Evolutionary conservation across 2,329 filamentous ascomycete genomes (phyloP).

Genomic region (Ascochyta fabae): DNA sequence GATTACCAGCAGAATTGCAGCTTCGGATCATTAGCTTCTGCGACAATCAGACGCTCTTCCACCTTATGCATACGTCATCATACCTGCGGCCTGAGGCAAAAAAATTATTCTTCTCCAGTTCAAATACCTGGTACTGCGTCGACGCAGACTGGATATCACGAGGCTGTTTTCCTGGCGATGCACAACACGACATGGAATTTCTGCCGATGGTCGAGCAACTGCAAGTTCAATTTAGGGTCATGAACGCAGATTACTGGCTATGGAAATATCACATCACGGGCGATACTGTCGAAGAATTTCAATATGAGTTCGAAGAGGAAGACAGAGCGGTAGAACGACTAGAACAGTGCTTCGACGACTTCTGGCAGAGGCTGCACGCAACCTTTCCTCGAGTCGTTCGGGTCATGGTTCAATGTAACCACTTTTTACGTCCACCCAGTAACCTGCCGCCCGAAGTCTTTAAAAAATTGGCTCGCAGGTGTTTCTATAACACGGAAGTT

Average conservation of each 20-base stretch:
- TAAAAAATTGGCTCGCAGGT: neutral
- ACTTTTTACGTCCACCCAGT: neutral
- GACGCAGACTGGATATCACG: conserved; percentile 17
- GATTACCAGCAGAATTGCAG: conserved; percentile 21
- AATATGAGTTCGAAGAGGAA: neutral
- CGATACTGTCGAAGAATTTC: neutral
- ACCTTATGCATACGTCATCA: conserved; percentile 22
- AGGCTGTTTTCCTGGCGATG: conserved; percentile 13
- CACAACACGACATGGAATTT: neutral
- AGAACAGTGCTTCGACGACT: neutral
- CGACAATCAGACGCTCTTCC: conserved; percentile 20
- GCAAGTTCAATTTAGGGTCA: neutral
- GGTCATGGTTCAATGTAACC: neutral
- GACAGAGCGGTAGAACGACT: neutral
- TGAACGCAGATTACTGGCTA: conserved; percentile 8
- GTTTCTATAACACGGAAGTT: neutral
- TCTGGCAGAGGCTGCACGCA: conserved; percentile 4
- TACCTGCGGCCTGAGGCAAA: conserved; percentile 12
- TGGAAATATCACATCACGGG: neutral
- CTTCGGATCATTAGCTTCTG: conserved; percentile 17
- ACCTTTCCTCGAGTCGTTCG: neutral
- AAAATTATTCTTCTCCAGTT: conserved; percentile 17
- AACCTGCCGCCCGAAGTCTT: neutral
- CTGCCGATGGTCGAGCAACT: neutral
- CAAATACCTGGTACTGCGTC: conserved; percentile 10